phyloP scores from a whole-genome alignment of 306 rosid species.

The Vigna radiata region DNA sequence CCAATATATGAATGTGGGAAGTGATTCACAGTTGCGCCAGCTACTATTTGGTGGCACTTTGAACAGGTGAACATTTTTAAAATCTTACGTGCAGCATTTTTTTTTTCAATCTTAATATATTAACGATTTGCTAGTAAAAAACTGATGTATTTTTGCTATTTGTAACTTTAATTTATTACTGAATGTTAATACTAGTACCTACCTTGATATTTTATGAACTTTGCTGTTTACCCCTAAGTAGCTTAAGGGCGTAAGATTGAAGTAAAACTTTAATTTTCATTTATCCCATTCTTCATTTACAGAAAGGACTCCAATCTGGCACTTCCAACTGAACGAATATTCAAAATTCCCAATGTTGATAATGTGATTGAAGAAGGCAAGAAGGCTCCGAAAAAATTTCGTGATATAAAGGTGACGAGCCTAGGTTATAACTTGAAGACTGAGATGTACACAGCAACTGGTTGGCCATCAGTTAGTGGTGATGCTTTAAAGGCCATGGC shows the following conservation, averaged over 20 bases:
- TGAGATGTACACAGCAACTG: conserved; percentile 82
- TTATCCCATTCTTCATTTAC: conserved; percentile 44
- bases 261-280: conserved; percentile 34
- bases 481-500: conserved; percentile 82
- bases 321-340: conserved; percentile 69
- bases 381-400: conserved; percentile 68
- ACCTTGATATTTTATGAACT: conserved; percentile 24
- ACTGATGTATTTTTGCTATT: conserved; percentile 33
- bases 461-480: conserved; percentile 95
- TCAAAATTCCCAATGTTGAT: conserved; percentile 80
- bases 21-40: conserved; percentile 89
- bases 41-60: conserved; percentile 83
- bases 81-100: conserved; percentile 18
- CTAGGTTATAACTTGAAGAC: conserved; percentile 56
- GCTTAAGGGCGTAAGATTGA: conserved; percentile 25
- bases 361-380: conserved; percentile 82
- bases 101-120: background rate
- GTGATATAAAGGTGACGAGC: conserved; percentile 63
- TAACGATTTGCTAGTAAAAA: conserved; percentile 16
- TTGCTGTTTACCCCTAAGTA: background rate
- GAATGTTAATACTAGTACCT: background rate
- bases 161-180: conserved; percentile 5
- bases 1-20: conserved; percentile 91
- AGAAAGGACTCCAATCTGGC: conserved; percentile 65
- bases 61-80: conserved; percentile 65